phyloP scores from a whole-genome alignment of 2,329 filamentous ascomycete genomes.

The Trichothecium sympodiale region DNA sequence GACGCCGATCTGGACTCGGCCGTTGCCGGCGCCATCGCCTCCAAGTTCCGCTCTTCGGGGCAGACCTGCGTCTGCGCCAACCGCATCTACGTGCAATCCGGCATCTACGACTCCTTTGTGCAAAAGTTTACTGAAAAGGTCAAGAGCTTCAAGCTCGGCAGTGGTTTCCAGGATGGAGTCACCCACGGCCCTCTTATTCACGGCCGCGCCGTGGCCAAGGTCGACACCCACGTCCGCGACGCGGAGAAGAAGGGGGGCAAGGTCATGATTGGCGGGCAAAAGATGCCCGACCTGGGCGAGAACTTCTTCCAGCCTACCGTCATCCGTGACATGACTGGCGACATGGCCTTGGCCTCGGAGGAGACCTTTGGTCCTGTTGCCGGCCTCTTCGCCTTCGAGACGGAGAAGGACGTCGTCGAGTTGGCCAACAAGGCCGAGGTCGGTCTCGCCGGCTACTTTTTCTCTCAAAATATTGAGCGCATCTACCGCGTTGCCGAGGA shows the following conservation, averaged over 20 bases:
- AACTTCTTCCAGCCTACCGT: slow-evolving; percentile 92
- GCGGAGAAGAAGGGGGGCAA: slow-evolving; percentile 67
- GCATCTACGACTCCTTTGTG: slow-evolving; percentile 67
- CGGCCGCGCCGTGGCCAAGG: slow-evolving; percentile 69
- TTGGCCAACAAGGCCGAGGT: slow-evolving; percentile 76
- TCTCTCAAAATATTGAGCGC: slow-evolving; percentile 52
- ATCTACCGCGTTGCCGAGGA: slow-evolving; percentile 53
- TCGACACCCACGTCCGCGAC: slow-evolving; percentile 68
- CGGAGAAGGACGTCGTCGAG: slow-evolving; percentile 76
- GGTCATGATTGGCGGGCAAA: slow-evolving; percentile 64
- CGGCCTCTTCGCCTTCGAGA: slow-evolving; percentile 78
- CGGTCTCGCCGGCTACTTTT: slow-evolving; percentile 91
- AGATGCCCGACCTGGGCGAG: slow-evolving; percentile 59
- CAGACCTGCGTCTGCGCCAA: slow-evolving; percentile 94
- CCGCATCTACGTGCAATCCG: slow-evolving; percentile 67
- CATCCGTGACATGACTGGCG: slow-evolving; percentile 70
- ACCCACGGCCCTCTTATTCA: slow-evolving; percentile 84
- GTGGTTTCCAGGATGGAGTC: slow-evolving; percentile 56
- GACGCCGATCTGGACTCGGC: slow-evolving; percentile 83
- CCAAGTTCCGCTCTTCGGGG: slow-evolving; percentile 88
- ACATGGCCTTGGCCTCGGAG: slow-evolving; percentile 77
- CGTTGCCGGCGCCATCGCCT: slow-evolving; percentile 70
- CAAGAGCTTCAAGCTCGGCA: slow-evolving; percentile 62
- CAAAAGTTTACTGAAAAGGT: slow-evolving; percentile 61
- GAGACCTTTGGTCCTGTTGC: slow-evolving; percentile 96